These are phyloP conservation scores for Clavariopsis aquatica DNA, from an alignment of 495 filamentous ascomycete species.

Conservation along the genomic window DNA sequence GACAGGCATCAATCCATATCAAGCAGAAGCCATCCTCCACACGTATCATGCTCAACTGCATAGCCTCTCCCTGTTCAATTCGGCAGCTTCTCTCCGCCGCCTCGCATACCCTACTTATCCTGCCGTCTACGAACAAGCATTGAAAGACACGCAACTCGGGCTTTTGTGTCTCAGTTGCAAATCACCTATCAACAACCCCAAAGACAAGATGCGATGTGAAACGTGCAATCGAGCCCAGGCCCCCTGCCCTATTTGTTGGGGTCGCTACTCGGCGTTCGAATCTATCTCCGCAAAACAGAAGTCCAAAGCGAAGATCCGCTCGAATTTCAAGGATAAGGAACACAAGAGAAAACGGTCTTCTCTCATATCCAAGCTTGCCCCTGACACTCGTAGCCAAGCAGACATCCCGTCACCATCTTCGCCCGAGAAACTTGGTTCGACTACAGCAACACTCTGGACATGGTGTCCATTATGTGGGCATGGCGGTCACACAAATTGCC, in stretches of 20 bases:
- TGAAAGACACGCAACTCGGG: conserved; percentile 41
- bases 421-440: conserved; percentile 11
- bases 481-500: conserved; percentile 42
- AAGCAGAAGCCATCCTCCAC: conserved; percentile 45
- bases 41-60: conserved; percentile 48
- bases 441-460: conserved; percentile 37
- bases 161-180: conserved; percentile 43
- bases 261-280: conserved; percentile 40
- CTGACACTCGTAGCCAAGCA: background rate
- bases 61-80: conserved; percentile 35
- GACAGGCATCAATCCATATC: conserved; percentile 43
- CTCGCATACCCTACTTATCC: conserved; percentile 45
- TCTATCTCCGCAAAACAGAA: conserved; percentile 25
- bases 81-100: conserved; percentile 42
- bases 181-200: conserved; percentile 41
- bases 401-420: conserved; percentile 18
- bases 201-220: conserved; percentile 40
- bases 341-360: conserved; percentile 30
- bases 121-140: conserved; percentile 43
- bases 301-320: conserved; percentile 25
- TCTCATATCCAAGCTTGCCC: background rate
- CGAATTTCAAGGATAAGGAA: conserved; percentile 16
- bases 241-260: conserved; percentile 45
- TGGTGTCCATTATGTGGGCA: conserved; percentile 46
- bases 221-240: conserved; percentile 40